Conservation (phyloP, 352 stramenopile genomes). For the Aphanomyces cochlioides region DNA sequence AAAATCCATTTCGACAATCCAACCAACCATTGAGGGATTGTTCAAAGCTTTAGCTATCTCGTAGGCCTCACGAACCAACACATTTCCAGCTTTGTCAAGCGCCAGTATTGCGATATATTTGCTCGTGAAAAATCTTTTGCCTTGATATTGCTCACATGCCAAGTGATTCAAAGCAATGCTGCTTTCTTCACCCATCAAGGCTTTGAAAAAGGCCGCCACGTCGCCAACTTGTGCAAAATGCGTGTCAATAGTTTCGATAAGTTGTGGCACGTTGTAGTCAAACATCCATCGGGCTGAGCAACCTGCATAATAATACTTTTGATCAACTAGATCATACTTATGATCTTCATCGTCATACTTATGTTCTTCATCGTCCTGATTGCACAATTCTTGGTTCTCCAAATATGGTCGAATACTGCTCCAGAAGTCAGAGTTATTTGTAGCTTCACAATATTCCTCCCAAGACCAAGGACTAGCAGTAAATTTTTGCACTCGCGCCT, state of each 20-base stretch:
- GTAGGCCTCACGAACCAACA: neutral
- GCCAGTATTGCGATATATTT: neutral
- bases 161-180: neutral
- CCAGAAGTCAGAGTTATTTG: neutral
- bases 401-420: slow-evolving; percentile 3
- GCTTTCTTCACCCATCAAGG: neutral
- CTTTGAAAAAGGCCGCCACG: neutral
- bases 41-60: neutral
- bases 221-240: neutral
- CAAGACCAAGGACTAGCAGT: neutral
- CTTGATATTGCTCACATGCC: neutral
- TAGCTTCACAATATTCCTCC: neutral
- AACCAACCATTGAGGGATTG: neutral
- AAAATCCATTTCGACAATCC: slow-evolving; percentile 1
- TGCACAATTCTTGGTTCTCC: neutral
- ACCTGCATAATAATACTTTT: neutral
- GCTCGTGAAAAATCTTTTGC: neutral
- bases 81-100: neutral
- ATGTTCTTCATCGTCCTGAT: neutral
- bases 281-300: neutral
- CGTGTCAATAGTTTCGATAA: neutral
- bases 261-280: neutral
- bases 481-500: neutral
- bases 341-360: neutral
- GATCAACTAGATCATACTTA: neutral